phyloP scores from a whole-genome alignment of 2,329 filamentous ascomycete genomes.

The Penicillium sp. region DNA sequence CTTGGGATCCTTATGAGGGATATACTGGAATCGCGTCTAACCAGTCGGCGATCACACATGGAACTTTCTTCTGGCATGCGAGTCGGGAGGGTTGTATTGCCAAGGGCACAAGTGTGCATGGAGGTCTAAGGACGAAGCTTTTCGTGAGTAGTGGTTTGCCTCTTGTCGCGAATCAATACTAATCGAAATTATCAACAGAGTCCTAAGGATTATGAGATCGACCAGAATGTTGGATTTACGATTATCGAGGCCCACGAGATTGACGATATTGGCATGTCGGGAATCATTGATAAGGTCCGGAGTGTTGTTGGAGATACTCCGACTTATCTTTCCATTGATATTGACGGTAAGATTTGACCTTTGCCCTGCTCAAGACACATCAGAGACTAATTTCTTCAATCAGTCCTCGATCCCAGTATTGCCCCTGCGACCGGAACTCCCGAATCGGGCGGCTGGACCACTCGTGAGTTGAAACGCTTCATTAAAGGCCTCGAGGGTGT shows the following conservation, averaged over 20 bases:
- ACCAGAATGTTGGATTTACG: conserved; percentile 24
- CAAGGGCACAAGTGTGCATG: conserved; percentile 28
- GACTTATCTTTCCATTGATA: conserved; percentile 36
- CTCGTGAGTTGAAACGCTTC: conserved; percentile 20
- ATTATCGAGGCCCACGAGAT: conserved; percentile 29
- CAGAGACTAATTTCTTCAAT: background rate
- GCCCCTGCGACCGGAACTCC: conserved; percentile 35
- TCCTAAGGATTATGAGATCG: conserved; percentile 27
- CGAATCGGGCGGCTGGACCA: conserved; percentile 27
- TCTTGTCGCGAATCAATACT: background rate
- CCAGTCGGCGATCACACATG: conserved; percentile 29
- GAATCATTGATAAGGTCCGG: conserved; percentile 21
- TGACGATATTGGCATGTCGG: conserved; percentile 26
- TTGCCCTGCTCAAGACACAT: background rate
- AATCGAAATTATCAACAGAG: background rate
- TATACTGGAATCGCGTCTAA: conserved; percentile 24
- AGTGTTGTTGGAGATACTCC: conserved; percentile 23
- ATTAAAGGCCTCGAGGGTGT: conserved; percentile 21
- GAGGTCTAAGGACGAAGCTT: conserved; percentile 26
- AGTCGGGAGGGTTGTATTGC: conserved; percentile 25
- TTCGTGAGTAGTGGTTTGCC: conserved; percentile 7
- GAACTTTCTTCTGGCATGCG: conserved; percentile 31
- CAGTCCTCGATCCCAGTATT: conserved; percentile 33
- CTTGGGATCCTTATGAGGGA: conserved; percentile 27
- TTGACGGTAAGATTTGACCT: conserved; percentile 24